Percentiles rank a stretch among this genome's conserved stretches.
Conservation (phyloP, 2,329 filamentous ascomycete species). For the Rhynchosporium agropyri region DNA sequence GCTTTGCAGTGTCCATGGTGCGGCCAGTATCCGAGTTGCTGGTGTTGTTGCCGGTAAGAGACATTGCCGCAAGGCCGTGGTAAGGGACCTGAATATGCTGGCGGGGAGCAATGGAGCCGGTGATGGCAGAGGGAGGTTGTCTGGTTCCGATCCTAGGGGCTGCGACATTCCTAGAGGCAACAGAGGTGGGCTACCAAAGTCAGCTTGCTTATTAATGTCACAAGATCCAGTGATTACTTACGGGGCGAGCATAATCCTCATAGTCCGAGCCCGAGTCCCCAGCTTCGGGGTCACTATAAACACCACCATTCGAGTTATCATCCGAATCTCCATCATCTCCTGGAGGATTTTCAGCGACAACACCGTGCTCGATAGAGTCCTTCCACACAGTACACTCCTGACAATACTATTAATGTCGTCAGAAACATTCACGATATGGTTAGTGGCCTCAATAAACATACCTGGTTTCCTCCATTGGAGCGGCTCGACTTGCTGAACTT, state of each 20-base stretch:
- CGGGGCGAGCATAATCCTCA: constrained; percentile 14
- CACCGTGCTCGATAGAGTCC: constrained; percentile 16
- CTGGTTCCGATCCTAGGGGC: background rate
- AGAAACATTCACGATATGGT: background rate
- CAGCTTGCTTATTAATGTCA: background rate
- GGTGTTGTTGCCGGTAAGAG: constrained; percentile 5
- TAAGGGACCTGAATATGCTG: constrained; percentile 3
- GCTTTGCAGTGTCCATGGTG: constrained; percentile 9
- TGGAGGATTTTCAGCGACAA: constrained; percentile 28
- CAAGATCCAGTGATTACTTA: background rate
- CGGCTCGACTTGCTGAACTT: constrained; percentile 50
- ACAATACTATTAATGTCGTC: constrained; percentile 45
- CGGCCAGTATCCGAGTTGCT: background rate
- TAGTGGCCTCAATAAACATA: constrained; percentile 22
- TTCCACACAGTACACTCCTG: constrained; percentile 37
- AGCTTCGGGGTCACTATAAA: constrained; percentile 23
- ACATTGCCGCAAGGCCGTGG: background rate
- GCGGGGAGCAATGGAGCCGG: constrained; percentile 1
- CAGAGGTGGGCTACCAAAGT: constrained; percentile 3
- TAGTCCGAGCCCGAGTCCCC: constrained; percentile 17
- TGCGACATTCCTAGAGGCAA: background rate
- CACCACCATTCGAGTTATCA: background rate
- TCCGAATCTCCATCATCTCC: constrained; percentile 29
- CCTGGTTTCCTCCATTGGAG: constrained; percentile 49
- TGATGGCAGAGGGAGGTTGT: background rate